phyloP scores from a whole-genome alignment of 1,284 basidiomycete species.

The Coniophora puteana region DNA sequence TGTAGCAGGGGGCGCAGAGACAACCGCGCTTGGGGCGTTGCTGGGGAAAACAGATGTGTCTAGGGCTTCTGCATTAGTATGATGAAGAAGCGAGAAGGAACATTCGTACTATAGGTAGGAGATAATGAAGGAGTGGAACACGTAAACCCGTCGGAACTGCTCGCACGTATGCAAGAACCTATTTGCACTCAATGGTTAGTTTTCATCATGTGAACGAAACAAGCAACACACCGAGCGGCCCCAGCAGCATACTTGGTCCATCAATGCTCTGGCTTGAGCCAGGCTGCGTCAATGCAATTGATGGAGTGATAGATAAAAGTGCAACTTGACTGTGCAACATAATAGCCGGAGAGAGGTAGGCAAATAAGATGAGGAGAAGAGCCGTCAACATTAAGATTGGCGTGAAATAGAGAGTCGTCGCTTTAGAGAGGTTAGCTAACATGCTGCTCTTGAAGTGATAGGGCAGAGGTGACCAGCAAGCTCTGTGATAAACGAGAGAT shows the following conservation, averaged over 20 bases:
- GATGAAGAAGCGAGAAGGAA: background rate
- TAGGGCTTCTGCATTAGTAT: slow-evolving; percentile 23
- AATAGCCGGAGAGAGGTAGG: slow-evolving; percentile 59
- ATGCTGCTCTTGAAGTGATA: slow-evolving; percentile 41
- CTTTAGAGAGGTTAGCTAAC: slow-evolving; percentile 70
- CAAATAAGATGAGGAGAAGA: slow-evolving; percentile 60
- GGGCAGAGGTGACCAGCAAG: too few relatives aligned
- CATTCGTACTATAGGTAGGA: slow-evolving; percentile 56
- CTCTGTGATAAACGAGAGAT: too few relatives aligned
- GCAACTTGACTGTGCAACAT: slow-evolving; percentile 61
- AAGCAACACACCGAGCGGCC: slow-evolving; percentile 51
- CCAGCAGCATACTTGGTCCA: slow-evolving; percentile 67
- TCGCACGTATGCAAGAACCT: slow-evolving; percentile 68
- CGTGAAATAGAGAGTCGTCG: slow-evolving; percentile 64
- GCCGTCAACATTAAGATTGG: slow-evolving; percentile 64
- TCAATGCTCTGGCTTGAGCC: slow-evolving; percentile 45
- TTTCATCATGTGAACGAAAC: background rate
- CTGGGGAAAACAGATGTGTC: slow-evolving; percentile 60
- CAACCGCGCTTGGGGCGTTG: slow-evolving; percentile 50
- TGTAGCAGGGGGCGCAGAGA: slow-evolving; percentile 58
- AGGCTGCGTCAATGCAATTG: slow-evolving; percentile 43
- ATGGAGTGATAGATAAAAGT: slow-evolving; percentile 61
- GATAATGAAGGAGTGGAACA: slow-evolving; percentile 56
- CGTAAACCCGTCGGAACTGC: slow-evolving; percentile 43
- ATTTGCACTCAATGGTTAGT: slow-evolving; percentile 7